Base-by-base conservation (phyloP, 805 yeast species). In the Tetrapisispora phaffii region DNA sequence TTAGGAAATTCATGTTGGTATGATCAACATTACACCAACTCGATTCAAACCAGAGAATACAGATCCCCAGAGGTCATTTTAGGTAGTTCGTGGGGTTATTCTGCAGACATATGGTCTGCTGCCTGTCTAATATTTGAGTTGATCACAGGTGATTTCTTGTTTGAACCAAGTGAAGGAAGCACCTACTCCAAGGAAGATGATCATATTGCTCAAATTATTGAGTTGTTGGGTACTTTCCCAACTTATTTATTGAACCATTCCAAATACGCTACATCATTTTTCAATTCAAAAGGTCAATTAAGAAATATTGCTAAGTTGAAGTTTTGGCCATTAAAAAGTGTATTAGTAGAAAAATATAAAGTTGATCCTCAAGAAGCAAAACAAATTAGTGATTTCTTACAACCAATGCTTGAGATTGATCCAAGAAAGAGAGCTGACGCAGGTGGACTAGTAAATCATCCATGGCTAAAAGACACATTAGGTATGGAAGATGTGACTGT, bases 81-180 rank as follows among this genome's bases (percentile, higher is more conserved):
- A 17, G 93, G 95, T 0, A 76, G 84, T 9, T 72, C 76, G 28
- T 93, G 98, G 98, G 98, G 98, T 1, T 88, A 95, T 43, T 80
- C 90, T 44, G 82, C 94, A 1, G 98, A 93, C 65, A 75, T 90
- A 40, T 93, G 98, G 98, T 85, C 96, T n/a, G 71, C 85, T 56
- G 97, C 95, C 0, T 89, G 97, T 66, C 67, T 93, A 56, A 71
- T 85, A 1, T 93, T 93, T 66, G 98, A 93, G 67, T 71, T 93
- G 21, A 65, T 90, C 37, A 90, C 98, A 0, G 97, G 97, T 3
- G 97, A 90, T 64, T 89, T 89, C 57, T 65, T 93, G 41, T 93
- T 90, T 63, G 97, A 90, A 62, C 98, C 98, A 0, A 66, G 63
- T 37, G 77, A 77, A 49, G 88, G 89, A 1, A 77, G 75, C 45